phyloP scores from a whole-genome alignment of 1,139 yeast species.

The Meyerozyma carpophila region DNA sequence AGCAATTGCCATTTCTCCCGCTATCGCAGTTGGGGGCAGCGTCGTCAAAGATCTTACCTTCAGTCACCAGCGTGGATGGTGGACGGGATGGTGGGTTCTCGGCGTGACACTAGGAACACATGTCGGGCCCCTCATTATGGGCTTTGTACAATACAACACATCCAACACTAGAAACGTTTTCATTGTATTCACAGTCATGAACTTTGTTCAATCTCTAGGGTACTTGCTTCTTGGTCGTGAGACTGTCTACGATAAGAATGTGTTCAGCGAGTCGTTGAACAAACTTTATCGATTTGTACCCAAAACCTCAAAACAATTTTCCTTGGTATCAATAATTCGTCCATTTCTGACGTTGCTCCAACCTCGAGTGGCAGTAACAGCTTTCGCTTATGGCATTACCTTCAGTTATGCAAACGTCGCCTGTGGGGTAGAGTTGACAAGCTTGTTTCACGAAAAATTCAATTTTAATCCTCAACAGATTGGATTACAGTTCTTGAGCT shows the following conservation, averaged over 20 bases:
- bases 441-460: conserved; percentile 16
- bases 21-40: conserved; percentile 15
- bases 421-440: conserved; percentile 20
- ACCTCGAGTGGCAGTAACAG: conserved; percentile 10
- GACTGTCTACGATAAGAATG: conserved; percentile 10
- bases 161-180: conserved; percentile 10
- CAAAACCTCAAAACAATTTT: conserved; percentile 5
- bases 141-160: conserved; percentile 14
- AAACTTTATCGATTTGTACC: conserved; percentile 1
- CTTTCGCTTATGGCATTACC: conserved; percentile 15
- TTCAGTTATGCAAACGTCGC: conserved; percentile 20
- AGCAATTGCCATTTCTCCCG: conserved; percentile 16
- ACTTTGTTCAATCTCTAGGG: conserved; percentile 11
- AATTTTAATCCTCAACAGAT: conserved; percentile 16
- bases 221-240: conserved; percentile 15
- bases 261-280: conserved; percentile 7
- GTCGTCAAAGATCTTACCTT: conserved; percentile 15
- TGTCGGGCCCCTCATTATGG: conserved; percentile 18
- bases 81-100: conserved; percentile 18
- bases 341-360: conserved; percentile 10
- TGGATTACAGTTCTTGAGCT: conserved; percentile 18
- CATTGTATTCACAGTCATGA: conserved; percentile 13
- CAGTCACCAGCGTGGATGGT: conserved; percentile 16
- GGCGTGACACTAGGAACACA: conserved; percentile 16
- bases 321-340: conserved; percentile 5